Evolutionary conservation across 2,329 filamentous ascomycete species (phyloP), one percentile per base, ranked within the genome.

Genomic region (Fusarium lateritium): DNA sequence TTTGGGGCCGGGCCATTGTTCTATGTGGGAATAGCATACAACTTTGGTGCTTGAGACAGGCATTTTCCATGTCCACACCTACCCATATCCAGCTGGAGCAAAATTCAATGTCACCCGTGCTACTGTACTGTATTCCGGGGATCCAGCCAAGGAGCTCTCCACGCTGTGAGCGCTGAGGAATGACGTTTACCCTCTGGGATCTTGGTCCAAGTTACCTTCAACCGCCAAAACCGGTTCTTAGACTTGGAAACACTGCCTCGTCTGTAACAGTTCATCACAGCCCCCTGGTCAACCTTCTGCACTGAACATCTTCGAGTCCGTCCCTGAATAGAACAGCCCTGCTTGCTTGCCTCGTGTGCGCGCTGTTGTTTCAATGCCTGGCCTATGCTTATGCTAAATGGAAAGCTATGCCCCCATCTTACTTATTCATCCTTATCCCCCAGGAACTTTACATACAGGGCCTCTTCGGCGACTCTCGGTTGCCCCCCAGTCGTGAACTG

Each of bases 21-120:
- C 62, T 64, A 53, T 38, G 59, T 72, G 36, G 69, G 67, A 64
- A 71, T 69, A 74, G 69, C 61, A 70, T 62, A 21, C 68, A 64
- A 57, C 46, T 62, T 58, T 42, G 57, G 45, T 43, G 46, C 51
- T 19, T 26, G 38, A 42, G 53, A 57, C 68, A 73, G 63, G 69
- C 69, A 71, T 73, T 61, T 71, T 46, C 67, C 70, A 67, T 69
- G 62, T 43, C 62, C 50, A 46, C 49, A 60, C 39, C 53, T 46
- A 44, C 62, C 43, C 51, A 57, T 28, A 28, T 28, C 26, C 26
- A 28, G 26, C 26, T 28, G 26, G 26, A 28, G 26, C 26, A 28
- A 28, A 55, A 38, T 59, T 19, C 19, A 19, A 19, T 19, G 45
- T 44, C 46, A 61, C 43, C 66, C 56, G 64, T 62, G 62, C 58